These are phyloP conservation scores for Thelonectria discophora DNA, from an alignment of 2,329 filamentous ascomycete genomes.

Conservation along the genomic window DNA sequence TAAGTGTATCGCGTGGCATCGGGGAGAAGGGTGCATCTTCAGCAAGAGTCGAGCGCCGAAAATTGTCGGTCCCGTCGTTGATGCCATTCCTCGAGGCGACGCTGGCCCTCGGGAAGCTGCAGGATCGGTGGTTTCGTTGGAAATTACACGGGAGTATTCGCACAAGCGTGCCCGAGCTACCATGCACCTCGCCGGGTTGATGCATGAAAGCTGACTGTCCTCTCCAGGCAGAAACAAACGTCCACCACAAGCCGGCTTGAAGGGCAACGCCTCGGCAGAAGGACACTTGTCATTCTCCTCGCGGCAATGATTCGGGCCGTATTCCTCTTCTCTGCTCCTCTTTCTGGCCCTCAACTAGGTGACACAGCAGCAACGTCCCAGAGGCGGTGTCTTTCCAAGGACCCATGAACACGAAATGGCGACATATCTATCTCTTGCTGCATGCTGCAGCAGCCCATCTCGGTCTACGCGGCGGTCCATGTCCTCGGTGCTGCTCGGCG, in stretches of 20 bases:
- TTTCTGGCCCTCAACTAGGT: slow-evolving; percentile 15
- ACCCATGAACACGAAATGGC: slow-evolving; percentile 9
- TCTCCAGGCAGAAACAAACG: not conserved
- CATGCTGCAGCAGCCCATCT: slow-evolving; percentile 17
- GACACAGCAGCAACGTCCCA: slow-evolving; percentile 20
- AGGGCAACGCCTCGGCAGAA: not conserved
- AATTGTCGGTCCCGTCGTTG: slow-evolving; percentile 26
- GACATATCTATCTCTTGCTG: not conserved
- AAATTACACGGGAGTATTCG: not conserved
- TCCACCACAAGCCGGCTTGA: not conserved
- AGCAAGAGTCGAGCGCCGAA: not conserved
- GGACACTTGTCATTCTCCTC: not conserved
- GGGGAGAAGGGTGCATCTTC: not conserved
- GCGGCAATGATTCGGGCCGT: slow-evolving; percentile 1
- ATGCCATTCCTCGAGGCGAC: slow-evolving; percentile 11
- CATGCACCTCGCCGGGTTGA: not conserved
- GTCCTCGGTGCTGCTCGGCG: slow-evolving; percentile 7
- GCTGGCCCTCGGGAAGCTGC: slow-evolving; percentile 28
- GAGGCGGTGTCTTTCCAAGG: not conserved
- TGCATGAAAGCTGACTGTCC: not conserved
- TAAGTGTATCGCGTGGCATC: slow-evolving; percentile 6
- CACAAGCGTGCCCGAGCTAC: not conserved
- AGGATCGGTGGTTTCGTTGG: not conserved
- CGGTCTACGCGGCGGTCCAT: slow-evolving; percentile 18
- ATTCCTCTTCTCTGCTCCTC: slow-evolving; percentile 9